These are phyloP conservation scores for Coemansia sp. DNA, from an alignment of 192 early-diverging fungal genomes.

Conservation along the genomic window DNA sequence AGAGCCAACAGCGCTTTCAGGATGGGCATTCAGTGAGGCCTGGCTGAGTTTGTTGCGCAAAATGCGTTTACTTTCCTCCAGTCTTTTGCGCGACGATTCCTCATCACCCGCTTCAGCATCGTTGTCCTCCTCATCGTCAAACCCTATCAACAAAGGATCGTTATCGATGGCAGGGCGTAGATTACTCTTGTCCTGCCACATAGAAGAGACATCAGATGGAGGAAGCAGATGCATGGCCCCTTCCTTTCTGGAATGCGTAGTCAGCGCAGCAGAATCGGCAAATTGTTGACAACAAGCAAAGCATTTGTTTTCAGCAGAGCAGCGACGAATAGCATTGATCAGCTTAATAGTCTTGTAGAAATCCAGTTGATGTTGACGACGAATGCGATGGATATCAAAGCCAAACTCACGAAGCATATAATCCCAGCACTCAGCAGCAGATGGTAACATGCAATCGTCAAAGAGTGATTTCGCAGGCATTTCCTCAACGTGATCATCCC, in stretches of 20 bases:
- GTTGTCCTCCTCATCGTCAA: slow-evolving; percentile 64
- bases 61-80: slow-evolving; percentile 40
- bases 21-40: slow-evolving; percentile 13
- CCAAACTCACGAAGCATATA: slow-evolving; percentile 74
- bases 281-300: slow-evolving; percentile 66
- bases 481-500: slow-evolving; percentile 64
- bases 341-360: slow-evolving; percentile 82
- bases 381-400: slow-evolving; percentile 72
- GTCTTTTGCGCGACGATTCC: slow-evolving; percentile 20
- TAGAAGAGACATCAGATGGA: slow-evolving; percentile 45
- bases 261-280: slow-evolving; percentile 50
- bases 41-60: slow-evolving; percentile 35
- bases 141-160: slow-evolving; percentile 80
- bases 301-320: slow-evolving; percentile 63
- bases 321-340: slow-evolving; percentile 83
- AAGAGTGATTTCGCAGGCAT: slow-evolving; percentile 78
- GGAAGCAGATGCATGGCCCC: slow-evolving; percentile 59
- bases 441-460: slow-evolving; percentile 62
- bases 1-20: background rate
- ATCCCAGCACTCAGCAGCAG: slow-evolving; percentile 61
- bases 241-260: slow-evolving; percentile 62
- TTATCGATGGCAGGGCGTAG: slow-evolving; percentile 79
- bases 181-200: slow-evolving; percentile 76
- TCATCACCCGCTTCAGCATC: slow-evolving; percentile 31
- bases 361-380: slow-evolving; percentile 59